These are phyloP conservation scores for Thermoascus crustaceus DNA, from an alignment of 2,329 filamentous ascomycete species.

Conservation along the genomic window DNA sequence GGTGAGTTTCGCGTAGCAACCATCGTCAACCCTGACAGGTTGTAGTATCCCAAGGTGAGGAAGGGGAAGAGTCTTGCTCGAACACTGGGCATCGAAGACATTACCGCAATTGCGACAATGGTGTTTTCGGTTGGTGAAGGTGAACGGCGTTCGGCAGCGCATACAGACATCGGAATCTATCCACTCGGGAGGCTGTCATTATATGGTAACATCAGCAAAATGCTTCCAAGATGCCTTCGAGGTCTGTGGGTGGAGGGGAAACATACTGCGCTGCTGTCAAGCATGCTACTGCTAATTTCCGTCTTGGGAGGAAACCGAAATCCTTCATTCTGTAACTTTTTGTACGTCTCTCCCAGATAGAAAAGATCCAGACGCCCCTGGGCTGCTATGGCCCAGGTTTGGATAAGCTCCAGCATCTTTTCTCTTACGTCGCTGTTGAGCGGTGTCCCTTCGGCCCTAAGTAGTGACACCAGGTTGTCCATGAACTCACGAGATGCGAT, in stretches of 20 bases:
- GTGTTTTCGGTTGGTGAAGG: conserved; percentile 96
- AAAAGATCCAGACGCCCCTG: conserved; percentile 73
- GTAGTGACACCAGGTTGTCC: conserved; percentile 86
- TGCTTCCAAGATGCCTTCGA: neutral
- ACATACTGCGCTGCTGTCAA: conserved; percentile 88
- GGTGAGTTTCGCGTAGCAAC: conserved; percentile 82
- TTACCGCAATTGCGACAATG: conserved; percentile 97
- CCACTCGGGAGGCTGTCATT: conserved; percentile 80
- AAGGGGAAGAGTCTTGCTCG: conserved; percentile 75
- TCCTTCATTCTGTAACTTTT: conserved; percentile 70
- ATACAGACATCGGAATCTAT: conserved; percentile 97
- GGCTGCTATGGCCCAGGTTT: conserved; percentile 84
- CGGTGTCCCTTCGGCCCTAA: conserved; percentile 68
- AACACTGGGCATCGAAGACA: conserved; percentile 94
- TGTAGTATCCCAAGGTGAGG: conserved; percentile 89
- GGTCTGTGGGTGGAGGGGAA: neutral
- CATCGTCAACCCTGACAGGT: conserved; percentile 89
- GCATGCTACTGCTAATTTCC: conserved; percentile 89
- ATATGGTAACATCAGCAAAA: neutral
- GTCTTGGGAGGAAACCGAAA: conserved; percentile 82
- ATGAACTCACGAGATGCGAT: conserved; percentile 97
- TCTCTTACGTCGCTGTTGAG: conserved; percentile 77
- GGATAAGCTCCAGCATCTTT: conserved; percentile 89
- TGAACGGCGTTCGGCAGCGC: conserved; percentile 91
- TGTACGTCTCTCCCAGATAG: conserved; percentile 86